Evolutionary conservation across 148 eudicot species (phyloP).

Genomic region (Vaccinium corymbosum): DNA sequence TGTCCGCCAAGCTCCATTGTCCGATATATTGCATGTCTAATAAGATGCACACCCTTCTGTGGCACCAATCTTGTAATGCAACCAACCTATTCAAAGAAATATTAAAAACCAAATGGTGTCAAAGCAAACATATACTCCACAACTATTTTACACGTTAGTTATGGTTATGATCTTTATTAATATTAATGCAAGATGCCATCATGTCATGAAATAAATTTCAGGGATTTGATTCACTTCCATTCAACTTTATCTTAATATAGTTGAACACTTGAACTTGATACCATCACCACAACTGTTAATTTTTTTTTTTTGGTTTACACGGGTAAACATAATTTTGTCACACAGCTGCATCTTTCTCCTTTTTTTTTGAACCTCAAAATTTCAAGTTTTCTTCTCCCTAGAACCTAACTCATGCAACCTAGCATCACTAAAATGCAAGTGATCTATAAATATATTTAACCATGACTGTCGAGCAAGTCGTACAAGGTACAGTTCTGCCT

Average conservation of each 20-base stretch:
- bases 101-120: slow-evolving; percentile 7
- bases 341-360: background rate
- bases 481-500: background rate
- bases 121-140: background rate
- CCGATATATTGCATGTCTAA: slow-evolving; percentile 87
- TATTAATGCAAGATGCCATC: background rate
- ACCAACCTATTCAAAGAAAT: slow-evolving; percentile 54
- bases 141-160: background rate
- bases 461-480: background rate
- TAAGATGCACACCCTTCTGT: slow-evolving; percentile 94
- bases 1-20: slow-evolving; percentile 86
- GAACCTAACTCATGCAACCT: background rate
- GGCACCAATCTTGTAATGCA: slow-evolving; percentile 96
- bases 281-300: background rate
- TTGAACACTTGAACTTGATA: background rate
- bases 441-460: background rate
- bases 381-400: background rate
- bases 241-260: background rate
- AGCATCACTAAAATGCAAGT: background rate
- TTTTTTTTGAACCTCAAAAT: background rate
- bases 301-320: background rate
- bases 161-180: background rate
- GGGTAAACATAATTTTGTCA: background rate
- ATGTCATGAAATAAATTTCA: background rate
- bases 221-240: background rate